Base-by-base conservation (phyloP, 2,329 filamentous ascomycete genomes). In the Aciculosporium take region DNA sequence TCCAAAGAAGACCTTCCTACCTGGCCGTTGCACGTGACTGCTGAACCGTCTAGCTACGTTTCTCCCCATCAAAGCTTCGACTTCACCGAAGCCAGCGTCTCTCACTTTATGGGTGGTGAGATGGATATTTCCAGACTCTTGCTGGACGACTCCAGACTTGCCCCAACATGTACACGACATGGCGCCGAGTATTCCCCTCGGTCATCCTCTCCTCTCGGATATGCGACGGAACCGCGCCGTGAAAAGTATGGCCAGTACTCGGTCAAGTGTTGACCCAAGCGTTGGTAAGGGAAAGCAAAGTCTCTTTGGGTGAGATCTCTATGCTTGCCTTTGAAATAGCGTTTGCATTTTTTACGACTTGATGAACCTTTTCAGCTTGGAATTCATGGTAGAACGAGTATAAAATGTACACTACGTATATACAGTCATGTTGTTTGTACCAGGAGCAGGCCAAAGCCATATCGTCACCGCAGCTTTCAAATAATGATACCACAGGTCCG, bases 51-150 rank as follows among this genome's bases (percentile, higher is more conserved):
- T 2, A 58, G 53, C 25, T 50, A 49, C 31, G 30, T 47, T 5
- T 50, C 55, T 10, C 45, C 51, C 0, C 27, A 44, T 36, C 57
- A 51, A 13, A 52, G 56, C 13, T 62, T 70, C 24, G 68, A 73
- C 31, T 67, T 69, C 58, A 56, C 54, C 29, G 69, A 72, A 33
- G 50, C 54, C 5, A 52, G 60, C 8, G 53, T 56, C 4, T 52
- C 62, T 3, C 61, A 67, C 3, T 60, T 66, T 41, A 55, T 64
- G 36, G 63, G 63, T 3, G 67, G 71, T 13, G 74, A 77, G 52
- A 79, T 79, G 74, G 74, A 75, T 39, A 76, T 79, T 35, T 74
- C 72, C 13, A 66, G 74, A 10, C 61, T 79, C 2, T 55, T 79
- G 2, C 61, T 78, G n/a, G 72, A 77, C 40, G 72, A 76, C 46